phyloP scores from a whole-genome alignment of 441 rosid species.

The Populus tomentosa region DNA sequence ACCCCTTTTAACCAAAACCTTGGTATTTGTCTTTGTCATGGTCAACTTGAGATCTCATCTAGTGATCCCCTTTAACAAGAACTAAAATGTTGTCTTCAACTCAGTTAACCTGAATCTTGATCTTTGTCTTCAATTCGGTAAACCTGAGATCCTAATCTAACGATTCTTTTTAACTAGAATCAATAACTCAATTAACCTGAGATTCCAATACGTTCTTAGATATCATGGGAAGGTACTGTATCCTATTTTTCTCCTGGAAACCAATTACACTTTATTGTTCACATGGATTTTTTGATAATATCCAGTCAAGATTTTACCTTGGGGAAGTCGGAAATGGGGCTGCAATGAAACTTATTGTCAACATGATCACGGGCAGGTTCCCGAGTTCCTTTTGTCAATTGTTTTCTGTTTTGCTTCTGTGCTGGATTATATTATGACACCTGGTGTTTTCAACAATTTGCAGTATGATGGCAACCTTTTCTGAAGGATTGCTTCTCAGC shows the following conservation, averaged over 20 bases:
- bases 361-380: slow-evolving; percentile 98
- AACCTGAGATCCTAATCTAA: too few species aligned
- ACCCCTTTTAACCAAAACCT: too few species aligned
- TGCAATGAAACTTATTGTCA: slow-evolving; percentile 93
- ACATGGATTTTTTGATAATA: slow-evolving; percentile 5
- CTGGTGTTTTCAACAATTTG: slow-evolving; percentile 18
- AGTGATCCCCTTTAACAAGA: too few species aligned
- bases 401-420: neutral
- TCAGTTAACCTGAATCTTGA: too few species aligned
- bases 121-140: too few species aligned
- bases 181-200: too few species aligned
- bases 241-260: neutral
- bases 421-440: neutral
- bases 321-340: slow-evolving; percentile 96
- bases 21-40: too few species aligned
- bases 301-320: slow-evolving; percentile 87
- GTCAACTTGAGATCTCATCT: too few species aligned
- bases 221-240: too few species aligned
- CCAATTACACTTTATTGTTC: neutral
- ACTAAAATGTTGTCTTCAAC: too few species aligned
- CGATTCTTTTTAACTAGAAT: too few species aligned
- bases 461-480: slow-evolving; percentile 96
- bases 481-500: slow-evolving; percentile 79
- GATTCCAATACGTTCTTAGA: too few species aligned
- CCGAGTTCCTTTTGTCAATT: neutral